Evolutionary conservation across 257 asterid genomes (phyloP), one percentile per base, ranked within the genome.

Genomic region (Coffea eugenioides): DNA sequence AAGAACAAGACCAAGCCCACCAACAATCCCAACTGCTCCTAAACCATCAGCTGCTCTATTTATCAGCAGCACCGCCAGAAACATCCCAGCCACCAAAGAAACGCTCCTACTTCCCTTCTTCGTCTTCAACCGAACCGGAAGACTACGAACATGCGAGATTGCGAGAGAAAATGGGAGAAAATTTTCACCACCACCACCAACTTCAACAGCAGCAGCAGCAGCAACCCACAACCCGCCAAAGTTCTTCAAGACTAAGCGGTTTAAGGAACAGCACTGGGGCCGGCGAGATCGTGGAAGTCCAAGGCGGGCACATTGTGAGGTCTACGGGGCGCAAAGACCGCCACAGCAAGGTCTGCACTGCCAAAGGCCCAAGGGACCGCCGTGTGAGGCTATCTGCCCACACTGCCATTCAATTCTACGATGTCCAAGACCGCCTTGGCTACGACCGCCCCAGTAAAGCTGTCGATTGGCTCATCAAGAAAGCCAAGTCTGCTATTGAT

Each of bases 391-490:
- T 96, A 52, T 93, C 99, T n/a, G 99, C 99, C 4, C 97, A 91
- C 80, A 96, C 99, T 14, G 99, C 99, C 43, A 96, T 96, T 74
- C 97, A 96, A 51, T 96, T 96, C 85, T 96, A 96, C 86, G 99
- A 96, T 77, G 99, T 96, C 7, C 99, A 96, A 57, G 99, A 96
- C 89, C 95, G 99, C 72, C 93, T 96, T 3, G 99, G 99, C 59
- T 94, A 92, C 79, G 99, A 96, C 90, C 93, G 99, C 31, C 99
- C 99, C n/a, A 96, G 99, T 82, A 96, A 96, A 80, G 99, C 99
- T 5, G 99, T 96, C 8, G 99, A 96, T 80, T 96, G 99, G 99
- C 89, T 96, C 39, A 96, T 96, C 45, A 92, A 92, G 79, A 91
- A 96, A 69, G 99, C 99, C 5, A 91, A 96, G 75, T 52, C 92